Base-by-base conservation (phyloP, 225 moss, liverwort and hornwort species). In the Sphagnum tenellum region DNA sequence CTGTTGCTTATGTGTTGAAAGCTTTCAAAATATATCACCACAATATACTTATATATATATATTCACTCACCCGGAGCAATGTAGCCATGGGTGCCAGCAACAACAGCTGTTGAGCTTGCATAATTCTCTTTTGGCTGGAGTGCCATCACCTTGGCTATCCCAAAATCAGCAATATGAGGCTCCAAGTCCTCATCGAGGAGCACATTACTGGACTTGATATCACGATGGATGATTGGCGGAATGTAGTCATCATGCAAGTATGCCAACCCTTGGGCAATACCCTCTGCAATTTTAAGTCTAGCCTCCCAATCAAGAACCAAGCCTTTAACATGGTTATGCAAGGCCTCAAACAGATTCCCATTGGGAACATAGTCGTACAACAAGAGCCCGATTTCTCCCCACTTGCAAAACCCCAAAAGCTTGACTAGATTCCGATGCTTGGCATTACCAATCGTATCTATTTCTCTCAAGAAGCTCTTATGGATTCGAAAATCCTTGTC, bases 181-280 rank as follows among this genome's bases (percentile, higher is more conserved):
- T 73, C 67, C 44, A 67, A 62, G 9, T 73, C 46, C 50, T 50
- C 13, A 66, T 75, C 72, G 9, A 79, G 62, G 12, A 79, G 69
- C 61, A 75, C 69, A 66, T 75, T 79, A n/a, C 72, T 71, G 57
- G 75, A 69, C 67, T 75, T 72, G 52, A 79, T 58, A 55, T 72
- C 71, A 50, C 57, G 71, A 56, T 72, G 79, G 14, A 62, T 59
- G 55, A 79, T 44, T 8, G 79, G 75, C 12, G 72, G 75, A 10
- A 66, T 61, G 59, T 72, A 75, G 12, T 62, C 72, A 12, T 75
- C 65, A 62, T 79, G 79, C 56, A 79, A 66, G 60, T 75, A 57
- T 5, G 66, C 56, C 71, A 79, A 67, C 1, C 69, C 70, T 4
- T 73, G 68, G 2, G 79, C 79, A 11, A 63, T 69, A 55, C 62